Base-by-base conservation (phyloP, 2,329 filamentous ascomycete species). In the Venturia pyrina region DNA sequence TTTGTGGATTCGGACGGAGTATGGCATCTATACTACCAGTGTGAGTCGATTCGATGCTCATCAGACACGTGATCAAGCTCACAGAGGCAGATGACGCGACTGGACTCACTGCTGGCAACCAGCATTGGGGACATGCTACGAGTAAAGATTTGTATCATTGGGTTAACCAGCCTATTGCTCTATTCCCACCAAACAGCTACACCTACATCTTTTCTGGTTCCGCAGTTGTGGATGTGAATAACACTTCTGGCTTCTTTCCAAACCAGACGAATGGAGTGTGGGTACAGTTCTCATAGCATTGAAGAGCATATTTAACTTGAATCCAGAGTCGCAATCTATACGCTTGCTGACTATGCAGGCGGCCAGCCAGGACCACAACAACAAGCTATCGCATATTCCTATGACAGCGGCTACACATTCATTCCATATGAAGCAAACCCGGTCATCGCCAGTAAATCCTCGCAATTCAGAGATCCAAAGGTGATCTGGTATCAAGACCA, bases 61-160 rank as follows among this genome's bases (percentile, higher is more conserved):
- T 37, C 24, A 46, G 44, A 75, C 72, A 50, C 8, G 7, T 40
- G 46, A 13, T 57, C 43, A 60, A 48, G 53, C 28, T 32, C 37
- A 11, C n/a, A 43, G 4, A 40, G 32, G 61, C 46, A 81, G 79
- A 82, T 69, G 83, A 84, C 65, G 81, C 82, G 1, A 78, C 78
- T 0, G 79, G 71, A 1, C 73, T 75, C 8, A 78, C 82, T 0
- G 82, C 77, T 6, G 85, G 84, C 1, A 85, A 86, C 67, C 82
- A 87, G 70, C 85, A 88, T 69, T 89, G 86, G 87, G 86, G 87
- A 11, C 86, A 89, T 70, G 85, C 85, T 2, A 88, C 85, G 1
- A 85, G 82, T 41, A 70, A 75, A 17, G 86, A 89, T 69, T 75
- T 89, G 1, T 87, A 86, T 70, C 82, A 83, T 67, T 89, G 86